These are phyloP conservation scores for Mycena indigotica DNA, from an alignment of 768 basidiomycete species.

Conservation along the genomic window DNA sequence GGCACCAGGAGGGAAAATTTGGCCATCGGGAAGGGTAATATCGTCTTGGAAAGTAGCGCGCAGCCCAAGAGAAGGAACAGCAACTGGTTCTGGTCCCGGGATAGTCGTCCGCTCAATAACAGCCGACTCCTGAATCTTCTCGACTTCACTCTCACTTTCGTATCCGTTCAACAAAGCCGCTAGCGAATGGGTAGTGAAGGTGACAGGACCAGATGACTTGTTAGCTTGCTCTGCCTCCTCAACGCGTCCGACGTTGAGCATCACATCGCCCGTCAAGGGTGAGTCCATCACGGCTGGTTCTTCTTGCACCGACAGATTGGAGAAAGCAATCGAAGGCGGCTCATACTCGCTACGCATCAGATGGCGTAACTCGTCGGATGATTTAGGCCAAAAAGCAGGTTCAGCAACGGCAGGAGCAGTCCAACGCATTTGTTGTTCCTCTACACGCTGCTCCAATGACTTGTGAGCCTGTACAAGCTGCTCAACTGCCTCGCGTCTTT, in stretches of 20 bases:
- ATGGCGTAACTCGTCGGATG: constrained; percentile 40
- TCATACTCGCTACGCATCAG: constrained; percentile 24
- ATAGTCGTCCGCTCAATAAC: too few species aligned
- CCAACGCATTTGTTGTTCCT: constrained; percentile 14
- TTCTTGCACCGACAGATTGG: constrained; percentile 15
- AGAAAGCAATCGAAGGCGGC: constrained; percentile 12
- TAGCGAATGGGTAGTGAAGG: constrained; percentile 30
- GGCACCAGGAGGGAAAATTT: constrained; percentile 77
- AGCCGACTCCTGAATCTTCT: constrained; percentile 2
- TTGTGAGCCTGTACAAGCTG: constrained; percentile 11
- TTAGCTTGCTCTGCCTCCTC: constrained; percentile 15
- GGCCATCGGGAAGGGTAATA: constrained; percentile 73
- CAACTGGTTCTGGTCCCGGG: constrained; percentile 1
- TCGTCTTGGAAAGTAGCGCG: constrained; percentile 65
- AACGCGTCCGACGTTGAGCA: constrained; percentile 31
- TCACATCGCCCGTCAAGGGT: constrained; percentile 33
- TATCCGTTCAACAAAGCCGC: constrained; percentile 36
- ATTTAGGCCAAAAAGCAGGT: constrained; percentile 36
- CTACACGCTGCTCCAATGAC: constrained; percentile 10
- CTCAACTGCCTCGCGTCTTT: constrained; percentile 15
- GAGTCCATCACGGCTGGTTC: constrained; percentile 27
- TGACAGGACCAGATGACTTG: constrained; percentile 7
- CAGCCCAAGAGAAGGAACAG: constrained; percentile 28
- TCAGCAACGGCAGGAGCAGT: constrained; percentile 12
- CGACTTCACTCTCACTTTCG: constrained; percentile 18